Percentiles rank a stretch among this genome's conserved stretches.
phyloP scores from a whole-genome alignment of 129 eudicot genomes.

The Centaurea solstitialis region DNA sequence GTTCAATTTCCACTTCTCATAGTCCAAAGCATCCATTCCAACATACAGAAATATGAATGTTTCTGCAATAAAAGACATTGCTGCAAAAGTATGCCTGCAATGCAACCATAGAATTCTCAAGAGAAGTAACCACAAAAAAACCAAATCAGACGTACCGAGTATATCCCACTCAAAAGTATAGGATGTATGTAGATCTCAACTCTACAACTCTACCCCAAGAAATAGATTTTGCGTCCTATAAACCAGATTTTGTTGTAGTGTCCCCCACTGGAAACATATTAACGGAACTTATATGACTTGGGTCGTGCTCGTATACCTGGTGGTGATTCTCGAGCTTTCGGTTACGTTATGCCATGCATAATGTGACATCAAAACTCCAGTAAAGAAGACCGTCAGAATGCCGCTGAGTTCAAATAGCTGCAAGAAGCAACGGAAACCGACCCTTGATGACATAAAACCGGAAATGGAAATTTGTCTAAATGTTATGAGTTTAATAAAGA shows the following conservation, averaged over 20 bases:
- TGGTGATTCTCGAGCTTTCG: constrained; percentile 77
- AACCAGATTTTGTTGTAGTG: neutral
- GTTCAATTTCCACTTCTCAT: constrained; percentile 87
- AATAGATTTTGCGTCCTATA: neutral
- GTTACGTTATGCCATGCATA: constrained; percentile 98
- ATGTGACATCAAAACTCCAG: constrained; percentile 93
- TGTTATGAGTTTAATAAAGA: neutral
- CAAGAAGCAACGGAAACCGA: constrained; percentile 11
- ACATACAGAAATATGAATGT: constrained; percentile 91
- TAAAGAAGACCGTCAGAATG: constrained; percentile 84
- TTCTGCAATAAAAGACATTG: constrained; percentile 95
- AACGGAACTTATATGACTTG: neutral
- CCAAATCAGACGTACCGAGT: neutral
- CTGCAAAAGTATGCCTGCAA: constrained; percentile 89
- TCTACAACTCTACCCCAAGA: neutral
- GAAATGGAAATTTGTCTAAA: neutral
- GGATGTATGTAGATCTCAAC: neutral
- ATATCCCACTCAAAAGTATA: neutral
- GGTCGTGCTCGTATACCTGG: constrained; percentile 41
- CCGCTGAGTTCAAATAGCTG: constrained; percentile 86
- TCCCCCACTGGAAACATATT: neutral
- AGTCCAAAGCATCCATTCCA: constrained; percentile 92
- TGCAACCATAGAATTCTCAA: constrained; percentile 28
- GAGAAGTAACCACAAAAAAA: neutral
- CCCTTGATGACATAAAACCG: neutral